Evolutionary conservation across 139 green algal species (phyloP), one percentile per base, ranked within the genome.

Genomic region (Chlorella sp.): DNA sequence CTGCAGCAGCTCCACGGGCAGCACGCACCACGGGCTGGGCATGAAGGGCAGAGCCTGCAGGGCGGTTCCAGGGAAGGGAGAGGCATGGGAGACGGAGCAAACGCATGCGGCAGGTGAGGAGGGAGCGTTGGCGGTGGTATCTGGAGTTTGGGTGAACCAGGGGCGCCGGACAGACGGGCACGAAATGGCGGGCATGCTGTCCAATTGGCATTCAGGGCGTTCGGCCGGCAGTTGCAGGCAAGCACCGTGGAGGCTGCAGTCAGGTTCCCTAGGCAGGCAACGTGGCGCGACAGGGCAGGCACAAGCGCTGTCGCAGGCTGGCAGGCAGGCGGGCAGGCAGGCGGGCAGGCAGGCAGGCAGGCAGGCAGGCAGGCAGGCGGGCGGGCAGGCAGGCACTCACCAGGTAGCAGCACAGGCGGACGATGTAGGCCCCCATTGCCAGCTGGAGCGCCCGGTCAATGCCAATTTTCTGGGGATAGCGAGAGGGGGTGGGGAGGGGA

Each of bases 1-100:
- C 28, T 94, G 91, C n/a, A 94, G 87, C 37, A 94, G 73, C 87
- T 94, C 92, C 1, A 89, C 79, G 24, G 77, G 77, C 69, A 94
- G 92, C 40, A 93, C 91, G 14, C 61, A 66, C 91, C 91, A 94
- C 60, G 89, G 81, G 37, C 34, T 91, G 69, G 73, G 73, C 37
- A 80, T 3, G 37, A 81, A 61, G 14, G 89, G 89, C 57, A 92
- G 77, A 37, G 40, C 40, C 85, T 89, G 69, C 84, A n/a, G 42
- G 34, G 7, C n/a, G 34, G 22, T 42, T 9, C 24, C 1, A 7
- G 34, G 36, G 32, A 30, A 0, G 19, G 9, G n/a, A n/a, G 21
- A 18, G 40, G 24, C 1, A 64, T 37, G 53, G 1, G 11, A 68
- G 81, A 53, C 53, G 57, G 53, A 42, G 42, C 19, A 19, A 37